A percentile compares a stretch with the other conserved stretches of the same genome.
phyloP scores from a whole-genome alignment of 139 green algal species.

The Mesotaenium endlicherianum region DNA sequence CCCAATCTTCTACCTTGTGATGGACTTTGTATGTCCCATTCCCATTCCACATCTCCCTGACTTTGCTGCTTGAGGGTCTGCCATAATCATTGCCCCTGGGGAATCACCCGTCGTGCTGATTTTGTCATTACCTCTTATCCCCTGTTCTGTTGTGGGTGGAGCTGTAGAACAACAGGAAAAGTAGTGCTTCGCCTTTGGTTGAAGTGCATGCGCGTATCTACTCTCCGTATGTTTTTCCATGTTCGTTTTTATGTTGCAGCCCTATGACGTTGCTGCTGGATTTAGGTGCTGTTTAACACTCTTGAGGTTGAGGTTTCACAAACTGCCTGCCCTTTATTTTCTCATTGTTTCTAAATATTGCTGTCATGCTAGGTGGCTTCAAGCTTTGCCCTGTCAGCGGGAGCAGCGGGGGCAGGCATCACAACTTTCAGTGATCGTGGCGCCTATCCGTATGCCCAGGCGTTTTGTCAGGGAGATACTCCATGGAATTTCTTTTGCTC shows the following conservation, averaged over 20 bases:
- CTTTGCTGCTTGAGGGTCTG: not conserved
- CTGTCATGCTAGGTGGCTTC: not conserved
- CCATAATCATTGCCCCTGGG: not conserved
- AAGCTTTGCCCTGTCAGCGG: not conserved
- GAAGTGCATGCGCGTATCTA: not conserved
- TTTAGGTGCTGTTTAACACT: not conserved
- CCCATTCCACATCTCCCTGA: no score
- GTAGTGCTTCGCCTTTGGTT: not conserved
- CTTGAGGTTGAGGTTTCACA: not conserved
- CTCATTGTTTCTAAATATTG: not conserved
- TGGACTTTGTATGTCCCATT: slow-evolving; percentile 9
- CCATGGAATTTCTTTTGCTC: slow-evolving; percentile 7
- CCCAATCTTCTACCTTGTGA: not conserved
- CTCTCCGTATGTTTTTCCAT: not conserved
- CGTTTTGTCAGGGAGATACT: slow-evolving; percentile 11
- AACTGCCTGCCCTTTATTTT: not conserved
- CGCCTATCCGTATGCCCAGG: not conserved
- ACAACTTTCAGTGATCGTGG: slow-evolving; percentile 18
- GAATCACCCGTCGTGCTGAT: not conserved
- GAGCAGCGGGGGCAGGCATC: slow-evolving; percentile 6
- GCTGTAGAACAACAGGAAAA: no score
- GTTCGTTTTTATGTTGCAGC: not conserved
- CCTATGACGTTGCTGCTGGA: not conserved
- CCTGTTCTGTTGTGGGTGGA: not conserved
- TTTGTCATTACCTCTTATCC: not conserved